Conservation (phyloP, 768 basidiomycete species). For the Suillus placidus region DNA sequence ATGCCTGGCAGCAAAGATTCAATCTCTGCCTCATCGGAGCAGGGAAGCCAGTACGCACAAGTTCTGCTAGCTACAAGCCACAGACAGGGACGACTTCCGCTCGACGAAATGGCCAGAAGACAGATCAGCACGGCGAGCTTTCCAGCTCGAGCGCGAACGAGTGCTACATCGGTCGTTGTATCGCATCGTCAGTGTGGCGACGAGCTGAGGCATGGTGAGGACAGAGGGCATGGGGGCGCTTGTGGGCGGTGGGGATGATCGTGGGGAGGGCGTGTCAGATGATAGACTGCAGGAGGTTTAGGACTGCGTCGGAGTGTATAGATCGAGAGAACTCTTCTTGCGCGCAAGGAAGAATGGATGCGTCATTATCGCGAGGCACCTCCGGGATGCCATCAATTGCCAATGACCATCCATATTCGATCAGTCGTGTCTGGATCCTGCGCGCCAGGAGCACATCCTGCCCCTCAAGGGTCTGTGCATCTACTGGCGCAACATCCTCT, state of each 20-base stretch:
- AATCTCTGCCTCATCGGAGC: constrained; percentile 2
- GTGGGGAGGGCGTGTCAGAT: constrained; percentile 9
- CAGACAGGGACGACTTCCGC: constrained; percentile 31
- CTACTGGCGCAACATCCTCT: constrained; percentile 5
- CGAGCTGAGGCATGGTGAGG: constrained; percentile 36
- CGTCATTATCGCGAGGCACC: not conserved
- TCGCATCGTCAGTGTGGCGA: constrained; percentile 32
- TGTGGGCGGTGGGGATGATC: constrained; percentile 13
- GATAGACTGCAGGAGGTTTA: constrained; percentile 6
- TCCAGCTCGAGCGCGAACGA: constrained; percentile 20
- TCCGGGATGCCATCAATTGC: not conserved
- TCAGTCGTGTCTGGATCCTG: constrained; percentile 34
- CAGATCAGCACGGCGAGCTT: constrained; percentile 10
- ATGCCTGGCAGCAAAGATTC: constrained; percentile 2
- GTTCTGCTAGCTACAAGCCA: constrained; percentile 22
- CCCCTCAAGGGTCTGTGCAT: constrained; percentile 20
- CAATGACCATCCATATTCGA: constrained; percentile 33
- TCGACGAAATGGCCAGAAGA: constrained; percentile 15
- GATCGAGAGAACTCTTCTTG: not conserved
- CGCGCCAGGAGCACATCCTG: constrained; percentile 39
- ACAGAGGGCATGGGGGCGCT: constrained; percentile 16
- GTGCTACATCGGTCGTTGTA: constrained; percentile 25
- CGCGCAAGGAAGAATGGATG: constrained; percentile 9
- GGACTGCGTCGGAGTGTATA: constrained; percentile 24
- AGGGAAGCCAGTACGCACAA: not conserved